phyloP scores from a whole-genome alignment of 2,329 filamentous ascomycete genomes.

The Ceratocystis alfenasii region DNA sequence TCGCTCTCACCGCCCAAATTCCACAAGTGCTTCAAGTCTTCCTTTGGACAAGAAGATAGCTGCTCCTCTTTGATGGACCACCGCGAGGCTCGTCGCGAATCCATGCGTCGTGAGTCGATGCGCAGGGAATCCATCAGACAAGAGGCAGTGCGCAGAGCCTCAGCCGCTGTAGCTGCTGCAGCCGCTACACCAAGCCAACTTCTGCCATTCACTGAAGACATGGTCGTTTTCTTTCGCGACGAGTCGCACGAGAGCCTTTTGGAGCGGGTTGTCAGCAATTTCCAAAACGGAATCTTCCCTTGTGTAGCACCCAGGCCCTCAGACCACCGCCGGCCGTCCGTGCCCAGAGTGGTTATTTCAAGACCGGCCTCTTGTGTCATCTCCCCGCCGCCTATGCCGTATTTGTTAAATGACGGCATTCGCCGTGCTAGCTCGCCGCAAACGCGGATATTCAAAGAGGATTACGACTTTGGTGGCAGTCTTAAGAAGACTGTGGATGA shows the following conservation, averaged over 20 bases:
- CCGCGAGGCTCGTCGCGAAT: conserved; percentile 4
- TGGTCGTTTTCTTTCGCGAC: conserved; percentile 43
- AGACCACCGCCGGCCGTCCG: conserved; percentile 16
- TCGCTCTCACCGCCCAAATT: conserved; percentile 17
- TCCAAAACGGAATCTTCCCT: conserved; percentile 33
- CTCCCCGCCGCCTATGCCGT: neutral
- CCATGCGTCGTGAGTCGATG: conserved; percentile 7
- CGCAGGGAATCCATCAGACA: conserved; percentile 12
- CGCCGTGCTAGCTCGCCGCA: conserved; percentile 20
- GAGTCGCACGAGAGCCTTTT: conserved; percentile 34
- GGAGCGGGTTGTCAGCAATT: conserved; percentile 37
- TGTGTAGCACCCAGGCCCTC: conserved; percentile 1
- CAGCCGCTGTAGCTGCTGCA: neutral
- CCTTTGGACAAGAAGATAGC: conserved; percentile 12
- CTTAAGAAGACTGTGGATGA: conserved; percentile 9
- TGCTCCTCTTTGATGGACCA: neutral
- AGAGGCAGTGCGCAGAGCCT: neutral
- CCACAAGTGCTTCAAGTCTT: conserved; percentile 17
- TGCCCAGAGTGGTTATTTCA: conserved; percentile 20
- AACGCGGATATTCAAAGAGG: conserved; percentile 12
- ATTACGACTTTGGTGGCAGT: conserved; percentile 15
- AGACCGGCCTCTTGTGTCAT: conserved; percentile 12
- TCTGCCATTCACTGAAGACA: conserved; percentile 46
- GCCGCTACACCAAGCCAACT: conserved; percentile 25
- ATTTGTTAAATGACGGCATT: neutral